phyloP scores from a whole-genome alignment of 176 grass and related monocot genomes.

The Otatea glauca region DNA sequence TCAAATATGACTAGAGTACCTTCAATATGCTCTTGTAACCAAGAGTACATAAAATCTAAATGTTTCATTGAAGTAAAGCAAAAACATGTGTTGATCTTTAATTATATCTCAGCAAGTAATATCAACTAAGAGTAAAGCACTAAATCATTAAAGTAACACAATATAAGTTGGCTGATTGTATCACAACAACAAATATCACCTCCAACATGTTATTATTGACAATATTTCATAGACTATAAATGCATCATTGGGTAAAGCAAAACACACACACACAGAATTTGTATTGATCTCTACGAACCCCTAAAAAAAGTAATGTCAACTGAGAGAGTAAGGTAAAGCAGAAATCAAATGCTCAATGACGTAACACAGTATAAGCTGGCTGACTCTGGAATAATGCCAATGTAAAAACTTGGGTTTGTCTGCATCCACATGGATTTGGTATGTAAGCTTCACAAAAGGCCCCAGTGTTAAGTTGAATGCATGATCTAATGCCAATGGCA shows the following conservation, averaged over 20 bases:
- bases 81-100: not conserved
- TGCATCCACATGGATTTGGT: not conserved
- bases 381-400: not conserved
- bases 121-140: conserved; percentile 7
- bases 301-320: conserved; percentile 8
- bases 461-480: not conserved
- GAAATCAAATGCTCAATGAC: conserved; percentile 22
- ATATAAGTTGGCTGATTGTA: not conserved
- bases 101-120: conserved; percentile 1
- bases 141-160: not conserved
- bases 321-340: not conserved
- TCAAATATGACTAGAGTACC: not conserved
- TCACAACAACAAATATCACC: not conserved
- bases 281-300: conserved; percentile 2
- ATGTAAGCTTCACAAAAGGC: not conserved
- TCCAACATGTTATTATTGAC: conserved; percentile 1
- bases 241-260: conserved; percentile 31
- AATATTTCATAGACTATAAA: conserved; percentile 22
- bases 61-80: not conserved
- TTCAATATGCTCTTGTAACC: not conserved
- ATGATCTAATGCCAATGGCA: conserved; percentile 16
- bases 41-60: not conserved
- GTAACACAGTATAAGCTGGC: not conserved
- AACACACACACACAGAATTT: not conserved
- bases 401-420: not conserved